Conservation (phyloP, 1,139 yeast species). For the Meyerozyma elateridarum region DNA sequence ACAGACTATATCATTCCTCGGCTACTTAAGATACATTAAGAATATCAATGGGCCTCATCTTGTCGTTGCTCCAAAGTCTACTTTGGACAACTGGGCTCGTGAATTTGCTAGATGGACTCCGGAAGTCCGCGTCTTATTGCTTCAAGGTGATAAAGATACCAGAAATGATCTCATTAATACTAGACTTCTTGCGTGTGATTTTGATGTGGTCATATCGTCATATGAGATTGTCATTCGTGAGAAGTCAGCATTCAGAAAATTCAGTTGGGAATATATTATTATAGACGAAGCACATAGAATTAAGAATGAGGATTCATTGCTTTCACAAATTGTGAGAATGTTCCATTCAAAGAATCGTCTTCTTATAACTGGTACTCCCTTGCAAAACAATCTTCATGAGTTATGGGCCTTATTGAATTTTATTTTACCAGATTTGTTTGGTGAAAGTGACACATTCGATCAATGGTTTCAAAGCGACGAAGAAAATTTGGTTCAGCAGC, state of each 20-base stretch:
- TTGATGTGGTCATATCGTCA: constrained; percentile 70
- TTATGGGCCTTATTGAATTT: constrained; percentile 78
- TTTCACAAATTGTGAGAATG: constrained; percentile 70
- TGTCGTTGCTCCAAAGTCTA: constrained; percentile 73
- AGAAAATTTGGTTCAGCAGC: constrained; percentile 68
- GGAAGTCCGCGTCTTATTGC: constrained; percentile 59
- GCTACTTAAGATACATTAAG: constrained; percentile 60
- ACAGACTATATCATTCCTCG: constrained; percentile 83
- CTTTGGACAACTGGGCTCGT: constrained; percentile 75
- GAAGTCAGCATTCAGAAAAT: constrained; percentile 56
- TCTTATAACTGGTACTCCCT: constrained; percentile 76
- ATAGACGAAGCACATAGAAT: constrained; percentile 83
- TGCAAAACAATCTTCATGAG: constrained; percentile 75
- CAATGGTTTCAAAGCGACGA: constrained; percentile 56
- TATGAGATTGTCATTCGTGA: constrained; percentile 77
- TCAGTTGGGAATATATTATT: constrained; percentile 70
- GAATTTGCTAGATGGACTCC: constrained; percentile 80
- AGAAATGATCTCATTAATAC: constrained; percentile 50
- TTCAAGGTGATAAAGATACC: constrained; percentile 71
- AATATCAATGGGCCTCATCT: constrained; percentile 67
- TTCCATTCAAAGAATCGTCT: constrained; percentile 68
- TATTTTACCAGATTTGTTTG: constrained; percentile 71
- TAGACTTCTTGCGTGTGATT: constrained; percentile 53
- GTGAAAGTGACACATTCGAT: constrained; percentile 70
- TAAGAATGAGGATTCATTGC: constrained; percentile 69